phyloP scores from a whole-genome alignment of 768 basidiomycete genomes.

The Tulasnella sp. region DNA sequence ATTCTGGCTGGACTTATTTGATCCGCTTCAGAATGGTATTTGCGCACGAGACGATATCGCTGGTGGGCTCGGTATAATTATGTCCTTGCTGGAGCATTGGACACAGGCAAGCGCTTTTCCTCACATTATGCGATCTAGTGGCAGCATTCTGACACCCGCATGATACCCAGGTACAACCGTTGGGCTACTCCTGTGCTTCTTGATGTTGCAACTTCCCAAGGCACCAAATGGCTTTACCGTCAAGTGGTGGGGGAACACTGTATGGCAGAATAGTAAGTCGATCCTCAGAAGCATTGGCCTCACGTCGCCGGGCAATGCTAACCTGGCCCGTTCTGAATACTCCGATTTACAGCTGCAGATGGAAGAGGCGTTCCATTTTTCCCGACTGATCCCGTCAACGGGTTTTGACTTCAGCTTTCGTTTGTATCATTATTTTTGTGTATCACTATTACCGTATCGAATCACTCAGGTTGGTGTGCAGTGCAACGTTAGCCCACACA shows the following conservation, averaged over 20 bases:
- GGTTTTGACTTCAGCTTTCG: constrained; percentile 1
- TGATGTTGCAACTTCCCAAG: constrained; percentile 47
- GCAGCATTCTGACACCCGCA: background rate
- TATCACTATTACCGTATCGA: background rate
- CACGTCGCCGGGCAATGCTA: background rate
- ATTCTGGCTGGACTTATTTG: background rate
- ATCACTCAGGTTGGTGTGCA: background rate
- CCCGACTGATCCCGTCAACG: background rate
- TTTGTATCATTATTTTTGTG: constrained; percentile 25
- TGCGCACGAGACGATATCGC: constrained; percentile 49
- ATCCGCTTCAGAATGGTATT: constrained; percentile 45
- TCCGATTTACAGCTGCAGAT: constrained; percentile 27
- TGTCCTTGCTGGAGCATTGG: constrained; percentile 50
- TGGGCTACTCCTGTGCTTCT: constrained; percentile 49
- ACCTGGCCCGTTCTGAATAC: background rate
- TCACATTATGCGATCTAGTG: background rate
- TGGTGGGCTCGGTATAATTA: constrained; percentile 61
- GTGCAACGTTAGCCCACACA: background rate
- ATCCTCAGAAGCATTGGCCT: background rate
- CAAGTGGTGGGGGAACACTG: constrained; percentile 49
- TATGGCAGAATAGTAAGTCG: constrained; percentile 33
- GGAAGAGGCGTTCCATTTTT: constrained; percentile 12
- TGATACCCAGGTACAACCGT: constrained; percentile 44
- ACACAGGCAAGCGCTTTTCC: constrained; percentile 37
- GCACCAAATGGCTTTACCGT: constrained; percentile 41